Conservation (phyloP, 2,329 filamentous ascomycete genomes). For the Aspergillus sergii region DNA sequence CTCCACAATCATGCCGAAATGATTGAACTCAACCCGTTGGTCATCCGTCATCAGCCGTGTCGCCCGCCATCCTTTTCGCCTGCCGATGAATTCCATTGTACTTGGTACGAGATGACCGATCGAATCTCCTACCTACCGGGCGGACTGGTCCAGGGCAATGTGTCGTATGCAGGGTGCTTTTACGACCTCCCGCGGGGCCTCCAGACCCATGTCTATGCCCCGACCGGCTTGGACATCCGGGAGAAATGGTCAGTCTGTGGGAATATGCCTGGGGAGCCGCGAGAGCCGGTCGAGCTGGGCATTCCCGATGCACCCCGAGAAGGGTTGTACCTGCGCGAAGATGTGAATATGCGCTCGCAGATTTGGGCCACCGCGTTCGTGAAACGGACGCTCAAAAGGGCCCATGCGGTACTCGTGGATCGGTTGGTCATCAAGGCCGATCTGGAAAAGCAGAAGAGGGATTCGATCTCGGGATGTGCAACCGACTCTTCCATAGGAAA, state of each 20-base stretch:
- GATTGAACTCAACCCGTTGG: constrained; percentile 85
- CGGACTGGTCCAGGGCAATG: constrained; percentile 63
- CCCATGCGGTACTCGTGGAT: constrained; percentile 71
- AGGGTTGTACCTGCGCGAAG: constrained; percentile 81
- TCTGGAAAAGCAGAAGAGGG: neutral
- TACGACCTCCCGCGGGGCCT: constrained; percentile 72
- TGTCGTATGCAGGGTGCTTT: constrained; percentile 80
- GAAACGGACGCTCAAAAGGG: constrained; percentile 78
- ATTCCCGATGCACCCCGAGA: constrained; percentile 61
- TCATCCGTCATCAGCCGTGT: constrained; percentile 71
- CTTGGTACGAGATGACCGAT: constrained; percentile 81
- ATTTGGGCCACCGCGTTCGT: constrained; percentile 75
- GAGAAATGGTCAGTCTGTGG: constrained; percentile 78
- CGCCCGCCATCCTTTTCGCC: constrained; percentile 67
- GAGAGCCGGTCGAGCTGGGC: constrained; percentile 66
- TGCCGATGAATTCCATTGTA: constrained; percentile 70
- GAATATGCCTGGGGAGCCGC: constrained; percentile 69
- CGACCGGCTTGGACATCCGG: constrained; percentile 76
- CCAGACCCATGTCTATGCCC: constrained; percentile 82
- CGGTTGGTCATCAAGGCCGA: constrained; percentile 59
- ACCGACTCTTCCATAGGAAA: neutral
- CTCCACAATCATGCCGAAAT: constrained; percentile 79
- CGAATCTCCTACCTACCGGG: constrained; percentile 74
- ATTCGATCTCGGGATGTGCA: neutral
- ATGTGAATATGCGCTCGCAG: constrained; percentile 81